phyloP scores from a whole-genome alignment of 139 green algal genomes.

The Nannochloris sp. region DNA sequence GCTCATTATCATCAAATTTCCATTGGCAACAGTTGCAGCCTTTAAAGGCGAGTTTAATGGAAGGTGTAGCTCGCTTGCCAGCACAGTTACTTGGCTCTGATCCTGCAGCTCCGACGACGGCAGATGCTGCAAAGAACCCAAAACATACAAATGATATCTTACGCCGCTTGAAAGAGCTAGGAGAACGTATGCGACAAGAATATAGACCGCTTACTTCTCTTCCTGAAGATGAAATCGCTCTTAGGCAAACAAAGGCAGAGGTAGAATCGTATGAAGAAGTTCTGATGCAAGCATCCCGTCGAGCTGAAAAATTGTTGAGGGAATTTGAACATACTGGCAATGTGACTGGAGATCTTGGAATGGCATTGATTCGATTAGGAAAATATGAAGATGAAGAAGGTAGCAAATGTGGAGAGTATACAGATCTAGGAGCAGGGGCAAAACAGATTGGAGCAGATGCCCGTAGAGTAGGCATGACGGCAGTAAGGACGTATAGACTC shows the following conservation, averaged over 20 bases:
- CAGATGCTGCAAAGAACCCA: constrained; percentile 51
- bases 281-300: constrained; percentile 32
- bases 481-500: constrained; percentile 33
- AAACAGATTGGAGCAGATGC: constrained; percentile 29
- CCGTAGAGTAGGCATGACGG: constrained; percentile 24
- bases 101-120: constrained; percentile 41
- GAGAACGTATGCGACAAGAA: constrained; percentile 31
- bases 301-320: constrained; percentile 53
- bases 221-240: constrained; percentile 22
- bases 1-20: constrained; percentile 39
- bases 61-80: constrained; percentile 62
- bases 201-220: constrained; percentile 22
- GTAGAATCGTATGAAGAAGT: constrained; percentile 47
- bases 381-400: constrained; percentile 61
- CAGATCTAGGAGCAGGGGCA: constrained; percentile 18
- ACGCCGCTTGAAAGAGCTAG: constrained; percentile 65
- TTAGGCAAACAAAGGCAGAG: constrained; percentile 19
- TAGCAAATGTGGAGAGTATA: constrained; percentile 34
- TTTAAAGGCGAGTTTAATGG: constrained; percentile 44
- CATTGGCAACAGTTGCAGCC: constrained; percentile 62
- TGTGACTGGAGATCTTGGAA: constrained; percentile 50
- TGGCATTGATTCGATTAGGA: constrained; percentile 55
- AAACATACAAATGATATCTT: constrained; percentile 57
- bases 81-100: constrained; percentile 64
- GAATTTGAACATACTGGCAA: constrained; percentile 54